Evolutionary conservation across 2,329 filamentous ascomycete genomes (phyloP).

Genomic region (Alternaria dauci): DNA sequence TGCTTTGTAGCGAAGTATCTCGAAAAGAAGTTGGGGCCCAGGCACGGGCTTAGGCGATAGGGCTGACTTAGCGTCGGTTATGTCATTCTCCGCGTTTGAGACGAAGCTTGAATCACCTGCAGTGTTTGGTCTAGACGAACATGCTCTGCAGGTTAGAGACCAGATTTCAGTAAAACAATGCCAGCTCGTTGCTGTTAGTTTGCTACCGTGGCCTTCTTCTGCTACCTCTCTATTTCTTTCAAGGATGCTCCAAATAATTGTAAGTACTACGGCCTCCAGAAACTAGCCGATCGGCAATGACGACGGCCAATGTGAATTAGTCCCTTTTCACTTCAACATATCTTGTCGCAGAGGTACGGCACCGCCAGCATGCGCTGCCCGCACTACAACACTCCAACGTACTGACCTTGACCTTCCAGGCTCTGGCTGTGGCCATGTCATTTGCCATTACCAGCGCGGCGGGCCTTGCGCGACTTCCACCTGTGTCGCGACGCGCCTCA

Average conservation of each 20-base stretch:
- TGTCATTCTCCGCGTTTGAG: slow-evolving; percentile 34
- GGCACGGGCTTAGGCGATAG: slow-evolving; percentile 34
- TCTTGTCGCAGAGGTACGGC: slow-evolving; percentile 36
- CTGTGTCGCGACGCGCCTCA: slow-evolving; percentile 33
- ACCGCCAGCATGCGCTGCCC: slow-evolving; percentile 27
- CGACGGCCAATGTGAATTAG: slow-evolving; percentile 40
- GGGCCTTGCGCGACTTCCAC: slow-evolving; percentile 30
- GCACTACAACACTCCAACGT: slow-evolving; percentile 11
- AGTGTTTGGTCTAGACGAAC: slow-evolving; percentile 18
- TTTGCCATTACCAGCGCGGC: slow-evolving; percentile 43
- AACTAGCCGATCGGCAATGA: slow-evolving; percentile 45
- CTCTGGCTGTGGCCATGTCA: slow-evolving; percentile 51
- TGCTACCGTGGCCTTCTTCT: background rate
- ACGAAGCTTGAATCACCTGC: slow-evolving; percentile 16
- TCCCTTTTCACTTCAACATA: slow-evolving; percentile 33
- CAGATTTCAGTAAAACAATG: slow-evolving; percentile 18
- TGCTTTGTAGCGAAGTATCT: slow-evolving; percentile 22
- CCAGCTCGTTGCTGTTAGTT: background rate
- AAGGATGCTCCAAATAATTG: slow-evolving; percentile 31
- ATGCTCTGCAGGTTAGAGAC: slow-evolving; percentile 12
- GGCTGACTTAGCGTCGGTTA: slow-evolving; percentile 41
- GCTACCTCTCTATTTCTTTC: background rate
- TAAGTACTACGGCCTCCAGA: slow-evolving; percentile 30
- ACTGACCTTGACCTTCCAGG: slow-evolving; percentile 37
- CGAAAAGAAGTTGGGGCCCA: slow-evolving; percentile 30